phyloP scores from a whole-genome alignment of 306 rosid species.

The Glycyrrhiza uralensis region DNA sequence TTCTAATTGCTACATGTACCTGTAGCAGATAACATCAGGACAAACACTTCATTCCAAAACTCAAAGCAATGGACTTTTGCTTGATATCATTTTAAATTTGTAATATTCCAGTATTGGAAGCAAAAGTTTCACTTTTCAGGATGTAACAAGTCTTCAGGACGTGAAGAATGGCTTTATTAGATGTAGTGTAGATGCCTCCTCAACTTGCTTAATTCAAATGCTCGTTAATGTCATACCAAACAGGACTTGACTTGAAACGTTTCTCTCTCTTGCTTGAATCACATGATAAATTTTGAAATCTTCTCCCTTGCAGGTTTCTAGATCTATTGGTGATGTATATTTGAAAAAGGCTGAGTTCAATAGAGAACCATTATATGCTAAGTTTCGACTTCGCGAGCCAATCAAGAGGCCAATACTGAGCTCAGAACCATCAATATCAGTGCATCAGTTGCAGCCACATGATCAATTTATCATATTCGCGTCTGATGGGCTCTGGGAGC shows the following conservation, averaged over 20 bases:
- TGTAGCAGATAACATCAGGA: background rate
- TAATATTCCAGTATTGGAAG: background rate
- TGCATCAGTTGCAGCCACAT: conserved; percentile 62
- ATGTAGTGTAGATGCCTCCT: background rate
- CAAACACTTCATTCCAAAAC: background rate
- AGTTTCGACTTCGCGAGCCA: conserved; percentile 79
- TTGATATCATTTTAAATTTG: background rate
- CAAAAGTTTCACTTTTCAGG: background rate
- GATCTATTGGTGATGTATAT: conserved; percentile 89
- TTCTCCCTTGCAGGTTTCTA: conserved; percentile 58
- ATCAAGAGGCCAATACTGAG: conserved; percentile 70
- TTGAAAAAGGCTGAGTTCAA: conserved; percentile 86
- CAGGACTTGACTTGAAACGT: background rate
- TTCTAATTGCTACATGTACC: background rate
- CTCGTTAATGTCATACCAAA: background rate
- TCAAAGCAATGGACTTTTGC: background rate
- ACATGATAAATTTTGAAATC: background rate
- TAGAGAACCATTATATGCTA: conserved; percentile 73
- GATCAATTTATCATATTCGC: conserved; percentile 88
- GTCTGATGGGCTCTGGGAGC: conserved; percentile 98
- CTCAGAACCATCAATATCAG: conserved; percentile 68
- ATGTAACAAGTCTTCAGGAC: conserved; percentile 1
- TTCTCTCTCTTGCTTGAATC: background rate
- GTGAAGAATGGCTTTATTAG: background rate
- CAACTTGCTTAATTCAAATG: background rate